Percentiles rank a stretch among this genome's conserved stretches.
Conservation (phyloP, 1,284 basidiomycete genomes). For the Apiotrichum veenhuisii region DNA sequence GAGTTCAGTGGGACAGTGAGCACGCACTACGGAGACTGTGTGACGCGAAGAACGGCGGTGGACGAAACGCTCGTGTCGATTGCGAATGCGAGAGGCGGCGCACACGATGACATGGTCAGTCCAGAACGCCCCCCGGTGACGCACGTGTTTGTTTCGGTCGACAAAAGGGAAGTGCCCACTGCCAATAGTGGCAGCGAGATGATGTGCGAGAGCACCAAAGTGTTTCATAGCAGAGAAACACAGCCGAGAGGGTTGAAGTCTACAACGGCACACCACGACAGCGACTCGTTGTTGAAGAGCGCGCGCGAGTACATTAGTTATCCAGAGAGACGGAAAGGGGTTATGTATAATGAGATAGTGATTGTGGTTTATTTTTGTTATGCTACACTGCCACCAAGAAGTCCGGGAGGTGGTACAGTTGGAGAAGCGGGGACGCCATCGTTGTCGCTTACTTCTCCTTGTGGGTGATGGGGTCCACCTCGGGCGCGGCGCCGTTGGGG, state of each 20-base stretch:
- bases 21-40: no score
- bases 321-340: no score
- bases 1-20: no score
- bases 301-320: slow-evolving; percentile 1
- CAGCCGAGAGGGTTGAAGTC: slow-evolving; percentile 1
- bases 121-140: no score
- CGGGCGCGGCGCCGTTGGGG: background rate
- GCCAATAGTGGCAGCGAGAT: no score
- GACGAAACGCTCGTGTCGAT: no score
- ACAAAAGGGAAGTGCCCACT: no score
- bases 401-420: background rate
- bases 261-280: slow-evolving; percentile 3
- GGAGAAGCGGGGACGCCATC: background rate
- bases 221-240: background rate
- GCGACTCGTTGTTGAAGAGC: slow-evolving; percentile 4
- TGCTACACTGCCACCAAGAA: background rate
- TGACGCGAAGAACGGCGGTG: no score
- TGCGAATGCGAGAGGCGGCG: no score
- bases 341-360: background rate
- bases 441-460: background rate
- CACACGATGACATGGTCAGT: no score
- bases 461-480: background rate
- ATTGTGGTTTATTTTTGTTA: background rate
- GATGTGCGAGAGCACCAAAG: no score
- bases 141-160: no score